Evolutionary conservation across 805 yeast genomes (phyloP), one percentile per base, ranked within the genome.

Genomic region (Candida dendrica): DNA sequence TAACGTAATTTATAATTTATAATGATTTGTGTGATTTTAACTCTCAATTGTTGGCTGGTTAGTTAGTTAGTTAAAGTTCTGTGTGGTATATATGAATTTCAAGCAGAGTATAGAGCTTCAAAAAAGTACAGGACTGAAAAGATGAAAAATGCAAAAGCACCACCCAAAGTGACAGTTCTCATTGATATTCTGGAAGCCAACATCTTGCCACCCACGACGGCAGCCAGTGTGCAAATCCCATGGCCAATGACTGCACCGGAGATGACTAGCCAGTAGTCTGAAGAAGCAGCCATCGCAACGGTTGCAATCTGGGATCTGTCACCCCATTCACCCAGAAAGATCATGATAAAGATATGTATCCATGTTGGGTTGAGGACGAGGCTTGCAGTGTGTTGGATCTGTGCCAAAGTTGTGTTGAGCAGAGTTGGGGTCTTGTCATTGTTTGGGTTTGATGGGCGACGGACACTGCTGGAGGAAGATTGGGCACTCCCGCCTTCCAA

Each of bases 301-400:
- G 97, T 93, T 36, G 97, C 96, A 42, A 93, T 88, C 67, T 93
- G 99, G 11, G 97, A 89, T 56, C 98, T 80, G 64, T 93, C 99
- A 40, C 99, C 99, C 95, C 98, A 89, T 67, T 93, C 99, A 46
- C 97, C 98, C 39, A 93, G 68, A 61, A 93, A 93, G 4, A 96
- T 87, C 98, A 93, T 91, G 41, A 79, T 79, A 58, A 93, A 93
- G 4, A 91, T 91, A 68, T 91, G 96, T 50, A 89, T 82, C 90
- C 95, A 93, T 9, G 81, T 66, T 3, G 98, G 98, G 3, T 95
- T 84, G 42, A 91, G 68, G 4, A 88, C 64, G 43, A 79, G 75
- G 3, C 79, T 63, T 3, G 82, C 77, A 39, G 84, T 68, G 50
- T 80, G 72, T 34, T 68, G 61, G 15, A 82, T 35, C 34, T 79